Percentiles rank a stretch among this genome's conserved stretches.
phyloP scores from a whole-genome alignment of 495 filamentous ascomycete genomes.

The Staphylotrichum tortipilum region DNA sequence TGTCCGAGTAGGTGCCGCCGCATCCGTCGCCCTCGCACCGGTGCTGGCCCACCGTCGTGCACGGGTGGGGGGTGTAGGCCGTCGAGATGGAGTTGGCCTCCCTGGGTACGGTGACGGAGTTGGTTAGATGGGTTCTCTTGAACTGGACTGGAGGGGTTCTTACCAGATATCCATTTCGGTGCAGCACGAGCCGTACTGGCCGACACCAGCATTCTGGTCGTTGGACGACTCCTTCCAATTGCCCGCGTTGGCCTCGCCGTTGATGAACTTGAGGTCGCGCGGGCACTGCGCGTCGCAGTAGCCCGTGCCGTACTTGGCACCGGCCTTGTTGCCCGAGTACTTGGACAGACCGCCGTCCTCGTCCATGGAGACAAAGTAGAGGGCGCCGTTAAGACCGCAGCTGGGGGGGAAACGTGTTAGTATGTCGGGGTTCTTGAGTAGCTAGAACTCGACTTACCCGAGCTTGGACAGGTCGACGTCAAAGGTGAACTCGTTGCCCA shows the following conservation, averaged over 20 bases:
- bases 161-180: conserved; percentile 62
- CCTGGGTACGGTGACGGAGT: conserved; percentile 16
- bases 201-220: conserved; percentile 51
- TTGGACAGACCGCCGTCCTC: conserved; percentile 45
- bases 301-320: conserved; percentile 49
- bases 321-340: conserved; percentile 47
- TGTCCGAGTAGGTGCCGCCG: conserved; percentile 41
- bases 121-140: not conserved
- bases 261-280: conserved; percentile 45
- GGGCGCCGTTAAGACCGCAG: conserved; percentile 51
- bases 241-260: conserved; percentile 49
- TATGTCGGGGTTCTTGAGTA: too few relatives aligned
- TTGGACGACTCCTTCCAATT: conserved; percentile 49
- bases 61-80: conserved; percentile 59
- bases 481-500: conserved; percentile 52
- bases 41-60: conserved; percentile 46
- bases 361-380: conserved; percentile 53
- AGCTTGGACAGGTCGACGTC: conserved; percentile 48
- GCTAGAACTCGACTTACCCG: conserved; percentile 1
- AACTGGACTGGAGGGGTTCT: not conserved
- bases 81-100: conserved; percentile 62
- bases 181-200: conserved; percentile 59
- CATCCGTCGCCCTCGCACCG: conserved; percentile 45
- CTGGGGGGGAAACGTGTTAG: too few relatives aligned
- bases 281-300: conserved; percentile 55